phyloP scores from a whole-genome alignment of 371 early-diverging fungal species.

The Dinochytrium kinnereticum region DNA sequence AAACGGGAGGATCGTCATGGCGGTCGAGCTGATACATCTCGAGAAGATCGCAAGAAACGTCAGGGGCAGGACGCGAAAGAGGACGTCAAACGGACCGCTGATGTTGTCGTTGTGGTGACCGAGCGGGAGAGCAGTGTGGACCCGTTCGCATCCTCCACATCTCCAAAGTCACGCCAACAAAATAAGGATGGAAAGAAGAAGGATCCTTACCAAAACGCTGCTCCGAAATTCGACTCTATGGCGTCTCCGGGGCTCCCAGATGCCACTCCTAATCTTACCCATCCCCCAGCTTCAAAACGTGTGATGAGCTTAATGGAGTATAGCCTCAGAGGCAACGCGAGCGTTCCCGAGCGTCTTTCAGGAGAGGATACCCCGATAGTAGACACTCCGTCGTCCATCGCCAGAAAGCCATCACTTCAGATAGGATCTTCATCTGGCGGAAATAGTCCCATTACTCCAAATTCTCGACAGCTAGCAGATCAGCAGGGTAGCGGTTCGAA shows the following conservation, averaged over 20 bases:
- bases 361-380: background rate
- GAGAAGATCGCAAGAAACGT: background rate
- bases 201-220: too few relatives aligned
- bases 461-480: background rate
- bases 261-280: too few relatives aligned
- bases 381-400: background rate
- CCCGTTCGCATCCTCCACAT: too few relatives aligned
- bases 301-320: background rate
- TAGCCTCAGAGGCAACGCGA: background rate
- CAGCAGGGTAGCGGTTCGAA: background rate
- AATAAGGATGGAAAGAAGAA: too few relatives aligned
- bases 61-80: background rate
- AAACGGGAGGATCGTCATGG: constrained; percentile 1
- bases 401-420: background rate
- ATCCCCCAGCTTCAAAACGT: background rate
- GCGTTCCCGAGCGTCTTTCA: background rate
- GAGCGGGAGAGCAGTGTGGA: background rate
- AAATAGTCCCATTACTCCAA: constrained; percentile 4
- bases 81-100: background rate
- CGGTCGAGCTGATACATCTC: background rate
- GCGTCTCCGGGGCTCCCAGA: too few relatives aligned
- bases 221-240: too few relatives aligned
- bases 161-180: too few relatives aligned
- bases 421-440: background rate
- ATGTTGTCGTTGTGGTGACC: background rate